Base-by-base conservation (phyloP, 805 yeast species). In the Cyberlindnera mississippiensis region DNA sequence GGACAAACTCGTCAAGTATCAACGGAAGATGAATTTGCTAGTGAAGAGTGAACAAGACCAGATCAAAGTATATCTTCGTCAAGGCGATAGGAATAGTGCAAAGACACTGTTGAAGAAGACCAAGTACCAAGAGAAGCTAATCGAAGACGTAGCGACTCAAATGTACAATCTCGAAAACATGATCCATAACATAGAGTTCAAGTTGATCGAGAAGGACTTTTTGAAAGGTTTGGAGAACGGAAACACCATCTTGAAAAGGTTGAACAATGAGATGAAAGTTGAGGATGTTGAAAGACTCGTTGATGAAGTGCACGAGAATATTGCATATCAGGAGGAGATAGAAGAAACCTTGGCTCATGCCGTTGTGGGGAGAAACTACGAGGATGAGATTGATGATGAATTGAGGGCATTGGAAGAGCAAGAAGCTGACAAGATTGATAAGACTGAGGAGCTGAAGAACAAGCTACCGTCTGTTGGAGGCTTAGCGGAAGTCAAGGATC, bases 221-320 rank as follows among this genome's bases (percentile, higher is more conserved):
- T 51, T 90, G 4, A 75, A 74, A 44, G 96, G 97, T 0, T 67
- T 93, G 24, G 72, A 80, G 51, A 81, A 83, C 50, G 98, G 99
- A 18, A 89, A 85, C 56, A 65, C 72, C 38, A 86, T 87, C 11
- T 72, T 93, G 51, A 81, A 75, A 50, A 79, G 77, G 51, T 69
- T 93, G 45, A 93, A 93, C 60, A 66, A 68, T 36, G 96, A 91
- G 53, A 76, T 90, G 76, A 79, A 77, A 28, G 57, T 85, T 14
- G 90, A 85, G 26, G 76, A 77, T 52, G 83, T 89, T n/a, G 96
- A 90, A 51, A 74, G 72, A 55, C 71, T 91, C 3, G 66, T 91
- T 75, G 96, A 90, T 60, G 90, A 86, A 38, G 74, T 85, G 16
- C 86, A 83, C 35, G 96, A 87, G 17, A 95, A 91, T 37, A 70